Conservation (phyloP, 345 rosid genomes). For the Pseudoturritis turrita region DNA sequence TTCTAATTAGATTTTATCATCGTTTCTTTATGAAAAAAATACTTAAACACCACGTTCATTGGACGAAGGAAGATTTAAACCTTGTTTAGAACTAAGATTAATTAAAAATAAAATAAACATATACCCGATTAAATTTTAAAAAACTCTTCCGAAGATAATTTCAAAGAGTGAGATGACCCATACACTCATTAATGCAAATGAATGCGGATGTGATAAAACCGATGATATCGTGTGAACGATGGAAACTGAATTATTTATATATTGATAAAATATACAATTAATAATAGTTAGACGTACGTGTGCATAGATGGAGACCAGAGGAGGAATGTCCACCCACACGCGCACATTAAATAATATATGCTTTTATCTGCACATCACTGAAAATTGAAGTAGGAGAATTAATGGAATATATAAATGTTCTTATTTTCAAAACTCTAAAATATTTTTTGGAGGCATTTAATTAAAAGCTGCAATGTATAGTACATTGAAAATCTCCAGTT, state of each 20-base stretch:
- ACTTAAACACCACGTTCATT: background rate
- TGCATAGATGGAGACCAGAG: constrained; percentile 32
- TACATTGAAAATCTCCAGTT: constrained; percentile 42
- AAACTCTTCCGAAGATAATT: background rate
- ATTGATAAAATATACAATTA: background rate
- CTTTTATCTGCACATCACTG: constrained; percentile 26
- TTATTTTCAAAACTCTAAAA: constrained; percentile 4
- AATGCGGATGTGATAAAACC: constrained; percentile 14
- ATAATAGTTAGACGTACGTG: constrained; percentile 24
- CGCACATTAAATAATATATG: constrained; percentile 38
- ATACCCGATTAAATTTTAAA: too few species aligned
- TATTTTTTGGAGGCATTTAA: background rate
- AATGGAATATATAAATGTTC: background rate
- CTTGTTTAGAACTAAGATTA: background rate
- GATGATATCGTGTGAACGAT: constrained; percentile 3
- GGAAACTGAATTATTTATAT: background rate
- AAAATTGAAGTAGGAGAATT: constrained; percentile 4
- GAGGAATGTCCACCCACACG: constrained; percentile 49
- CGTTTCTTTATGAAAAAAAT: background rate
- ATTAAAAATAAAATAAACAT: background rate
- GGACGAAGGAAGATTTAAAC: background rate
- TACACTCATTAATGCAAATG: constrained; percentile 12
- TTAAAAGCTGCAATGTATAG: constrained; percentile 31
- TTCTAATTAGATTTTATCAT: background rate
- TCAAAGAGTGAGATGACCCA: constrained; percentile 20